Evolutionary conservation across 139 green algal genomes (phyloP).

Genomic region (Monoraphidium neglectum): DNA sequence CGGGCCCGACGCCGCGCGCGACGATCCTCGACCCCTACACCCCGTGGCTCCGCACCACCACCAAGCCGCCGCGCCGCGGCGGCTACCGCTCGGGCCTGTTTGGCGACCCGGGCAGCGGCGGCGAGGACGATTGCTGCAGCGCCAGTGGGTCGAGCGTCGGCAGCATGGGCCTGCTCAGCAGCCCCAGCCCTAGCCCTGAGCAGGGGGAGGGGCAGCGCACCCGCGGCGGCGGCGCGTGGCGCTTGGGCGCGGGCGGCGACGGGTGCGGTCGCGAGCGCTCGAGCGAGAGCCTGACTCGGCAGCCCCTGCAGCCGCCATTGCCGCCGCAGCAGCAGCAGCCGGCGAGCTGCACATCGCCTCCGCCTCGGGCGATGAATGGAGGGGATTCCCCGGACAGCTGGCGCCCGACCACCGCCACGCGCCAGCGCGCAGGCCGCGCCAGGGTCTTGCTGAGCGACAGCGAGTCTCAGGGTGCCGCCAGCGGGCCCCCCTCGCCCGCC

Average conservation of each 20-base stretch:
- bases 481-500: no score
- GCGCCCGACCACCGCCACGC: not conserved
- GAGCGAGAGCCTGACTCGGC: no score
- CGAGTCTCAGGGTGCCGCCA: not conserved
- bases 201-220: not conserved
- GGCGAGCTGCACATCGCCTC: not conserved
- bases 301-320: not conserved
- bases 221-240: not conserved
- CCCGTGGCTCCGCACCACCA: constrained; percentile 21
- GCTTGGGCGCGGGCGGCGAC: not conserved
- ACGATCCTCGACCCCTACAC: constrained; percentile 16
- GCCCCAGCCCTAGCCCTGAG: not conserved
- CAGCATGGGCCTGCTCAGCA: not conserved
- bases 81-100: no score
- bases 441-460: not conserved
- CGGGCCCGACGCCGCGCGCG: no score
- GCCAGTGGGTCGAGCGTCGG: not conserved
- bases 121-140: not conserved
- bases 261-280: no score
- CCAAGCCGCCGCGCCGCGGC: not conserved
- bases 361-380: no score
- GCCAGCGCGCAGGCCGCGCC: not conserved
- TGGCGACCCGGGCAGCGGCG: no score
- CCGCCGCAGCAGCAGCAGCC: not conserved
- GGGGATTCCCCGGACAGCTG: not conserved